A percentile compares a stretch with the other conserved stretches of the same genome.
phyloP scores from a whole-genome alignment of 2,329 filamentous ascomycete species.

The Aspergillus japonicus region DNA sequence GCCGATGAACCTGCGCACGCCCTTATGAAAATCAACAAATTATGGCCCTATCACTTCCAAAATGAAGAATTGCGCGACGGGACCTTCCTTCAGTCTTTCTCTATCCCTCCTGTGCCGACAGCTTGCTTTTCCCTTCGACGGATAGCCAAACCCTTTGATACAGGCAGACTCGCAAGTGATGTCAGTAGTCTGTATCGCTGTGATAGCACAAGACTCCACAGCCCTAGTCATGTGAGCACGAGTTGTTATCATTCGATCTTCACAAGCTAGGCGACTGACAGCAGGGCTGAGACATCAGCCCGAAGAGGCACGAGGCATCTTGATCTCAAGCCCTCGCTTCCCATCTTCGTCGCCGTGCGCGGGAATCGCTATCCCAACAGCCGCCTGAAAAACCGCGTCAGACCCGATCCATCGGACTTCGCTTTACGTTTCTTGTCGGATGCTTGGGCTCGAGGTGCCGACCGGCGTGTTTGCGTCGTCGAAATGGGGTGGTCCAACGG shows the following conservation, averaged over 20 bases:
- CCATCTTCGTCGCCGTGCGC: neutral
- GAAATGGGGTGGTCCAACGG: neutral
- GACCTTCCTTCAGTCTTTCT: neutral
- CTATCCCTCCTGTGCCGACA: neutral
- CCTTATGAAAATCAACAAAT: too few species aligned
- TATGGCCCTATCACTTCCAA: too few species aligned
- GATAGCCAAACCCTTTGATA: neutral
- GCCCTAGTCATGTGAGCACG: neutral
- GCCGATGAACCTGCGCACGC: too few species aligned
- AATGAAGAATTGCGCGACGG: too few species aligned
- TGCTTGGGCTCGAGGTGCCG: constrained; percentile 1
- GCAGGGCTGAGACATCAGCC: too few species aligned
- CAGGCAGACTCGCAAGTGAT: neutral
- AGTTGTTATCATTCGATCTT: neutral
- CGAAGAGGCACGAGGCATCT: neutral
- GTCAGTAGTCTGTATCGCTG: neutral
- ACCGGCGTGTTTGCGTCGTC: neutral
- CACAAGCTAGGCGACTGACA: neutral
- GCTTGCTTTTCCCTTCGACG: neutral
- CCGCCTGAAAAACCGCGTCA: constrained; percentile 4
- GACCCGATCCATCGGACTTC: neutral
- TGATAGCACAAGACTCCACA: neutral
- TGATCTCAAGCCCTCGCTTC: neutral
- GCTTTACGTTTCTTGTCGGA: constrained; percentile 6
- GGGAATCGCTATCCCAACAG: constrained; percentile 3